phyloP scores from a whole-genome alignment of 805 yeast species.

The Scheffersomyces spartinae region DNA sequence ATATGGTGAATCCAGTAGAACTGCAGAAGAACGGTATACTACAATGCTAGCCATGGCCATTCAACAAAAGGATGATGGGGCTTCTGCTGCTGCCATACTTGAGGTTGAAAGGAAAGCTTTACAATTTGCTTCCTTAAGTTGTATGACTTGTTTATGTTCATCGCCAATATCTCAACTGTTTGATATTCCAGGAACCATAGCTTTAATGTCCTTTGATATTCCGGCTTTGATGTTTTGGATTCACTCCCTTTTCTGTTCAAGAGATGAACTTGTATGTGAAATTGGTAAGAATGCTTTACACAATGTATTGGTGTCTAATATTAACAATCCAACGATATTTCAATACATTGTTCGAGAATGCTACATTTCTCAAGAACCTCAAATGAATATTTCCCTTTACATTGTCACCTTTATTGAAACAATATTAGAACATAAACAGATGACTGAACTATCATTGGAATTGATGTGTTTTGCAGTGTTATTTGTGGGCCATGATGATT shows the following conservation, averaged over 20 bases:
- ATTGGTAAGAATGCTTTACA: conserved; percentile 63
- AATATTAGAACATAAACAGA: conserved; percentile 35
- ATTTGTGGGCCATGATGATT: conserved; percentile 65
- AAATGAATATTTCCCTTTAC: conserved; percentile 51
- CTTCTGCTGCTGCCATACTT: conserved; percentile 57
- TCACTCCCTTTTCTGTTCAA: conserved; percentile 53
- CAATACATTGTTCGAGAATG: conserved; percentile 62
- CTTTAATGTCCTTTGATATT: conserved; percentile 60
- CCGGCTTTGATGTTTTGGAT: conserved; percentile 68
- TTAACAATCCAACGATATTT: conserved; percentile 38
- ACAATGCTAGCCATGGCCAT: conserved; percentile 36
- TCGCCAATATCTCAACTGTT: conserved; percentile 52
- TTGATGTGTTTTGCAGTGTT: conserved; percentile 65
- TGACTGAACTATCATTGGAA: conserved; percentile 48
- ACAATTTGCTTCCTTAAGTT: conserved; percentile 61
- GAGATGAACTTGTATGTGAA: conserved; percentile 43
- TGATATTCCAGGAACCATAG: conserved; percentile 34
- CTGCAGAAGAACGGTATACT: conserved; percentile 57
- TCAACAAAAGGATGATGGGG: conserved; percentile 26
- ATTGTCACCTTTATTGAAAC: conserved; percentile 63
- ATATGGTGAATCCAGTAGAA: conserved; percentile 51
- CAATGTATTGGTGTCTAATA: conserved; percentile 54
- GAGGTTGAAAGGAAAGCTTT: conserved; percentile 69
- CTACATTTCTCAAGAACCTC: conserved; percentile 40
- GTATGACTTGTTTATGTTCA: conserved; percentile 74